phyloP scores from a whole-genome alignment of 345 rosid genomes.

The Sapria himalayana region DNA sequence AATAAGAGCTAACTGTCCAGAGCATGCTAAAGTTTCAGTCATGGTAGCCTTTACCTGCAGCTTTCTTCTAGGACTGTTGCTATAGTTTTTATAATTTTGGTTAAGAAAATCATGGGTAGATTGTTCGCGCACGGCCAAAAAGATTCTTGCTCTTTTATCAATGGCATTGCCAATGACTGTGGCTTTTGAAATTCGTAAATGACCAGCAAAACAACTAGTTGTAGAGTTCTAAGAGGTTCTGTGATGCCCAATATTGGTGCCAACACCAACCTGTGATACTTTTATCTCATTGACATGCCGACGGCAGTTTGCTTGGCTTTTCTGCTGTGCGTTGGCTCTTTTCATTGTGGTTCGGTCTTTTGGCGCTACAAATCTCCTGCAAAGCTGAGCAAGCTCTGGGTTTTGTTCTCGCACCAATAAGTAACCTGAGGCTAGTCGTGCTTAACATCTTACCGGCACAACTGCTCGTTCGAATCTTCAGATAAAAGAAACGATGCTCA shows the following conservation, averaged over 20 bases:
- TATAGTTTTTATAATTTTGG: constrained; percentile 5
- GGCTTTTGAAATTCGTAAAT: constrained; percentile 16
- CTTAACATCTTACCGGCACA: constrained; percentile 8
- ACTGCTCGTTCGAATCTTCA: too few relatives aligned
- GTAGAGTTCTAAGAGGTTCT: constrained; percentile 18
- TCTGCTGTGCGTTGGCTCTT: constrained; percentile 6
- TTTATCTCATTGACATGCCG: constrained; percentile 22
- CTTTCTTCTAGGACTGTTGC: constrained; percentile 9
- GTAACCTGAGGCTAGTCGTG: constrained; percentile 10
- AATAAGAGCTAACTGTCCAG: constrained; percentile 12
- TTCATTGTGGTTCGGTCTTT: constrained; percentile 13
- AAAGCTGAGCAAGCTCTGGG: constrained; percentile 7
- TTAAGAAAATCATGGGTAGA: constrained; percentile 10
- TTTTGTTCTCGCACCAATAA: constrained; percentile 9
- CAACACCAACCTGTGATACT: constrained; percentile 16
- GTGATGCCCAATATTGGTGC: constrained; percentile 24
- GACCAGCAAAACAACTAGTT: constrained; percentile 16
- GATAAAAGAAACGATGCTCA: too few relatives aligned
- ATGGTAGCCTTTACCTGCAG: constrained; percentile 6
- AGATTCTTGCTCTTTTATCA: constrained; percentile 8
- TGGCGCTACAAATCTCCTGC: constrained; percentile 13
- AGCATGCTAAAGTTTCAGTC: constrained; percentile 8
- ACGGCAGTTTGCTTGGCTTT: constrained; percentile 13
- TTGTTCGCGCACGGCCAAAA: constrained; percentile 9
- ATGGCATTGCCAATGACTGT: constrained; percentile 14